phyloP scores from a whole-genome alignment of 257 asterid genomes.

The Rehmannia glutinosa region DNA sequence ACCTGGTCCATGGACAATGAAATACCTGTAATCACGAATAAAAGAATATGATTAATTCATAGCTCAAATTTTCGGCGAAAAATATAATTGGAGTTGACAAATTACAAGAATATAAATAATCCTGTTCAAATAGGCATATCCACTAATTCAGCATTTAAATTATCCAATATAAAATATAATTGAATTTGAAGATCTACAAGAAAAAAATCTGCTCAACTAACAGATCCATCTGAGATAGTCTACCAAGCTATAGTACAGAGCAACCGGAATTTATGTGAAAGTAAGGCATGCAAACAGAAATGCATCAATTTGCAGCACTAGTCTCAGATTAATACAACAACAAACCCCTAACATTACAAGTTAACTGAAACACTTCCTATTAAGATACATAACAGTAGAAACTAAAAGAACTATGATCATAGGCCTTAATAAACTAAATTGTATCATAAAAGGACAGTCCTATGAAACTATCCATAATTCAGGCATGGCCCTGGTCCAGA shows the following conservation, averaged over 20 bases:
- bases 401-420: neutral
- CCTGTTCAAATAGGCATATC: neutral
- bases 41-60: neutral
- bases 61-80: neutral
- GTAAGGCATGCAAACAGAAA: neutral
- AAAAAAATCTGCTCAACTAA: neutral
- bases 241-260: neutral
- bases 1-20: conserved; percentile 80
- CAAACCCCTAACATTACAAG: no score
- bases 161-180: no score
- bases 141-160: no score
- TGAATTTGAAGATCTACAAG: neutral
- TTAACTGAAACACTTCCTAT: neutral
- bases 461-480: neutral
- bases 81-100: neutral
- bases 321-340: neutral
- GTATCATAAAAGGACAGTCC: neutral
- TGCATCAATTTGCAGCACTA: neutral
- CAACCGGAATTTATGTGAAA: neutral
- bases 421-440: neutral
- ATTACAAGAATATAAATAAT: neutral
- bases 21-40: conserved; percentile 46
- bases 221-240: neutral
- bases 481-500: neutral
- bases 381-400: neutral